Conservation (phyloP, 140 eudicot species). For the Bidens hawaiensis region DNA sequence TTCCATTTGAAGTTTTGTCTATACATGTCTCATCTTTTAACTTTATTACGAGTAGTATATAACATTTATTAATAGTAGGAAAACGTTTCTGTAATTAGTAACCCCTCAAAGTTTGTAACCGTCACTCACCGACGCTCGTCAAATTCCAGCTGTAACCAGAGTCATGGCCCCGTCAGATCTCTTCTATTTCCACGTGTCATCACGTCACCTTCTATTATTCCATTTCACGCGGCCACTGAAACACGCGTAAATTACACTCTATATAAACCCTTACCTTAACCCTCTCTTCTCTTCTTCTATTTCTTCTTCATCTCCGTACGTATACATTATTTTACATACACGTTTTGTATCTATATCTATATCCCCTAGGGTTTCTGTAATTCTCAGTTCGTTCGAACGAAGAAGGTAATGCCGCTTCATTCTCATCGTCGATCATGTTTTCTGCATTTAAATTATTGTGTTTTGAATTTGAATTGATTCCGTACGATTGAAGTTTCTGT, state of each 20-base stretch:
- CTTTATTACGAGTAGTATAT: too few species aligned
- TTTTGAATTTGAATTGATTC: too few species aligned
- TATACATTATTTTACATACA: too few species aligned
- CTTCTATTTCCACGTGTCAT: slow-evolving; percentile 24
- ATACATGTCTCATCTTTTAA: too few species aligned
- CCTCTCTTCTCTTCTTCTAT: background rate
- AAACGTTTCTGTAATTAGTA: background rate
- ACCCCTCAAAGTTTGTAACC: background rate
- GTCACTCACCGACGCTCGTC: slow-evolving; percentile 40
- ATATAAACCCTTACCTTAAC: slow-evolving; percentile 26
- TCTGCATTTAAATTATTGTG: background rate
- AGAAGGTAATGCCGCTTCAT: slow-evolving; percentile 39
- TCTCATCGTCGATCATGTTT: slow-evolving; percentile 10
- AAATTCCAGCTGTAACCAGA: slow-evolving; percentile 42
- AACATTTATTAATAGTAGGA: too few species aligned
- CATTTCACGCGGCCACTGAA: slow-evolving; percentile 27
- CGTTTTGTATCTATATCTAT: slow-evolving; percentile 5
- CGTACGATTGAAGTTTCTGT: background rate
- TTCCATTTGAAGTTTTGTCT: too few species aligned
- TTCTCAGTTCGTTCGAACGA: background rate
- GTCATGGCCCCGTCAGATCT: slow-evolving; percentile 57
- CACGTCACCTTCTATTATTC: slow-evolving; percentile 11
- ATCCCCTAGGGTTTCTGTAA: slow-evolving; percentile 9
- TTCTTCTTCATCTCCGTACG: slow-evolving; percentile 16
- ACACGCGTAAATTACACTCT: slow-evolving; percentile 44